phyloP scores from a whole-genome alignment of 108 stramenopile genomes.

The Skeletonema menzelii region DNA sequence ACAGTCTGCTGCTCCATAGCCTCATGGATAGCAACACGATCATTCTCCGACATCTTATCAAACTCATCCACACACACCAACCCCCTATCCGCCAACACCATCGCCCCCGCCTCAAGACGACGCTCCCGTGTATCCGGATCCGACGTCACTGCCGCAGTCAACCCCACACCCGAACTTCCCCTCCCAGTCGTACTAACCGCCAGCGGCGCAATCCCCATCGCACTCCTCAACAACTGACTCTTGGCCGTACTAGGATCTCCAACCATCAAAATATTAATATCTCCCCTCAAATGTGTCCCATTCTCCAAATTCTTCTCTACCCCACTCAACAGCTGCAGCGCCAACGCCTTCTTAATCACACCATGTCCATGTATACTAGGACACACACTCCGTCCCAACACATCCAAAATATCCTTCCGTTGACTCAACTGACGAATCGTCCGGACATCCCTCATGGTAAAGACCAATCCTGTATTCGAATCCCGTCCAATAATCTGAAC shows the following conservation, averaged over 20 bases:
- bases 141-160: conserved; percentile 98
- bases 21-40: conserved; percentile 98
- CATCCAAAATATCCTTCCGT: conserved; percentile 70
- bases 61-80: conserved; percentile 99
- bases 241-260: conserved; percentile 99
- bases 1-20: conserved; percentile 99
- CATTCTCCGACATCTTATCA: conserved; percentile 91
- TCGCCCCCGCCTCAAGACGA: conserved; percentile 98
- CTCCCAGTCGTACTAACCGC: conserved; percentile 90
- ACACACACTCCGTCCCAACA: conserved; percentile 87
- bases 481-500: conserved; percentile 91
- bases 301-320: conserved; percentile 96
- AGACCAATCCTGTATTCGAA: conserved; percentile 65
- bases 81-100: conserved; percentile 99
- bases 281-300: conserved; percentile 97
- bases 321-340: conserved; percentile 92
- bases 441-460: conserved; percentile 78
- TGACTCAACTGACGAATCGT: conserved; percentile 83
- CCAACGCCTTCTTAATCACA: conserved; percentile 95
- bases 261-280: conserved; percentile 99
- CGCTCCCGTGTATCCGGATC: conserved; percentile 98
- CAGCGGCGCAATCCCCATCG: conserved; percentile 95
- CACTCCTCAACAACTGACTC: conserved; percentile 94
- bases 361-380: conserved; percentile 98
- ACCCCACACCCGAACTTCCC: conserved; percentile 98